Conservation (phyloP, 441 rosid genomes). For the Capsella rubella region DNA sequence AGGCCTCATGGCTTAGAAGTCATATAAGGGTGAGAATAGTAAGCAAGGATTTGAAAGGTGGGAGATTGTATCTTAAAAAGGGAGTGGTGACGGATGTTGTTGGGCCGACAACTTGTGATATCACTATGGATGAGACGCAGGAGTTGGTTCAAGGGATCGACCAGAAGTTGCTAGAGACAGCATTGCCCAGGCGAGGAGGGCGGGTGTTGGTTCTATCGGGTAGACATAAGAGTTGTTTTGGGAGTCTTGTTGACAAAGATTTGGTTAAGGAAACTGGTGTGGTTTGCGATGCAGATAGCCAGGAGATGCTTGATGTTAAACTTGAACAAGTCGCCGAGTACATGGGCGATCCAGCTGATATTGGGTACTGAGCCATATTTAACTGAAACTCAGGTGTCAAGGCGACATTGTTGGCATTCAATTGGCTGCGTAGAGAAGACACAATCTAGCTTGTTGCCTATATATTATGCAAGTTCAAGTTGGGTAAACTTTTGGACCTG, state of each 20-base stretch:
- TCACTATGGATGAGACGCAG: constrained; percentile 70
- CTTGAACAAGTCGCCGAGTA: constrained; percentile 93
- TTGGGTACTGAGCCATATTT: constrained; percentile 57
- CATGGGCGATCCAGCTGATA: constrained; percentile 68
- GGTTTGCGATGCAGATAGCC: constrained; percentile 68
- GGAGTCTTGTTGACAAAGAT: constrained; percentile 69
- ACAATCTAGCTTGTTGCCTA: neutral
- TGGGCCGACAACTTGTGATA: constrained; percentile 67
- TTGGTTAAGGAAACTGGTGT: constrained; percentile 67
- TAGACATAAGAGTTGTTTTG: constrained; percentile 65
- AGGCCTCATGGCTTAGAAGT: constrained; percentile 68
- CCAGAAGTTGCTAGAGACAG: constrained; percentile 83
- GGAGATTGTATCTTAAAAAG: constrained; percentile 76
- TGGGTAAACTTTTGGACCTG: neutral
- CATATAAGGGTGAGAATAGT: constrained; percentile 73
- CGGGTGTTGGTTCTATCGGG: constrained; percentile 69
- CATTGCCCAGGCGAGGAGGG: constrained; percentile 73
- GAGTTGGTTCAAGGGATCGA: constrained; percentile 76
- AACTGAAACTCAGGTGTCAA: constrained; percentile 6
- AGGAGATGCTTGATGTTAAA: constrained; percentile 60
- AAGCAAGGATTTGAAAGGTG: constrained; percentile 72
- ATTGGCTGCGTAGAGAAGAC: neutral
- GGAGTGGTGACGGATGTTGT: constrained; percentile 76
- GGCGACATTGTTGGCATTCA: neutral
- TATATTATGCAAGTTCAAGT: neutral